phyloP scores from a whole-genome alignment of 106 monocot genomes.

The Alisma plantagoaquatica region DNA sequence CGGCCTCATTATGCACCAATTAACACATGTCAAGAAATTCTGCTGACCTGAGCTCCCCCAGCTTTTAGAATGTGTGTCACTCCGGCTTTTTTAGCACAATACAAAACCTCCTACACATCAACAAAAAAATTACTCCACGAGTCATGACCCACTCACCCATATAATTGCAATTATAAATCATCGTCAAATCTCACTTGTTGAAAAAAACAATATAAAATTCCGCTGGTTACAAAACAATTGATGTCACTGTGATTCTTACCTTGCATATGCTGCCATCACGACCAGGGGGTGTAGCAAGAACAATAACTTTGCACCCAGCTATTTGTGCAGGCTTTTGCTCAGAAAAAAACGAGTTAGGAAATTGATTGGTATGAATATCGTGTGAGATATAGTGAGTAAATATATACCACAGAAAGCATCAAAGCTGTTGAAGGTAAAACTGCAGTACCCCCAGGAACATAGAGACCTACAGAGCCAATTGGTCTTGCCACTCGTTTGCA shows the following conservation, averaged over 20 bases:
- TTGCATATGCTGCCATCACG: constrained; percentile 87
- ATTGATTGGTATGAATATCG: constrained; percentile 6
- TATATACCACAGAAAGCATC: constrained; percentile 88
- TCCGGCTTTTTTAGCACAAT: constrained; percentile 95
- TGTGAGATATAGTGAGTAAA: neutral
- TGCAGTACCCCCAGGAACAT: constrained; percentile 97
- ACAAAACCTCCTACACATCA: constrained; percentile 89
- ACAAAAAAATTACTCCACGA: too few relatives aligned
- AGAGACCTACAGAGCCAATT: constrained; percentile 85
- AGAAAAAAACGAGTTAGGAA: constrained; percentile 14
- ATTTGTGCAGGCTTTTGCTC: constrained; percentile 79
- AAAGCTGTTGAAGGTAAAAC: constrained; percentile 96
- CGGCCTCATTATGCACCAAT: too few relatives aligned
- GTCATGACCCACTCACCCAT: too few relatives aligned
- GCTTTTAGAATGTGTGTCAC: constrained; percentile 95
- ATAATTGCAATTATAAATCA: too few relatives aligned
- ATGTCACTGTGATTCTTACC: constrained; percentile 21
- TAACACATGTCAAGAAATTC: neutral
- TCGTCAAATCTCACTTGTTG: too few relatives aligned
- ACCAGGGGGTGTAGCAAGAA: constrained; percentile 91
- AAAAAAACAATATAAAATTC: too few relatives aligned
- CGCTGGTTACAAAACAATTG: neutral
- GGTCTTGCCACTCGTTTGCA: constrained; percentile 90
- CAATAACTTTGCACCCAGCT: constrained; percentile 92
- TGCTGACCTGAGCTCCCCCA: constrained; percentile 90